phyloP scores from a whole-genome alignment of 1,139 yeast genomes.

The Hyphopichia khmerensis region DNA sequence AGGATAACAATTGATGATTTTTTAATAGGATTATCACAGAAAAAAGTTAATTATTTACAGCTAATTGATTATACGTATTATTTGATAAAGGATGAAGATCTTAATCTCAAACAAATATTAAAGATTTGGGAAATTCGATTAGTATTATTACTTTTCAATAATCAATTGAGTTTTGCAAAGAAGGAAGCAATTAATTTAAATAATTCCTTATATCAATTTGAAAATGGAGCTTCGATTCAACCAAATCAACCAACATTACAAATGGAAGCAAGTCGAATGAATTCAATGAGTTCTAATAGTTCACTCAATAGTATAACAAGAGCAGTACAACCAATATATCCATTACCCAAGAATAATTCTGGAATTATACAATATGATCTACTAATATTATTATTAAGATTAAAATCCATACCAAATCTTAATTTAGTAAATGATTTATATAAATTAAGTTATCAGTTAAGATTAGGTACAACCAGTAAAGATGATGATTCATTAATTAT shows the following conservation, averaged over 20 bases:
- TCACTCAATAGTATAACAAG: slow-evolving; percentile 5
- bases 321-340: slow-evolving; percentile 22
- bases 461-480: slow-evolving; percentile 17
- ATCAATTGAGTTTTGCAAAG: slow-evolving; percentile 31
- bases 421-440: slow-evolving; percentile 39
- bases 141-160: slow-evolving; percentile 28
- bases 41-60: slow-evolving; percentile 6
- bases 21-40: slow-evolving; percentile 1
- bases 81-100: slow-evolving; percentile 11
- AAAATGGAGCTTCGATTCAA: slow-evolving; percentile 18
- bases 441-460: slow-evolving; percentile 38
- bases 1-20: slow-evolving; percentile 6
- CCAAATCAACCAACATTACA: slow-evolving; percentile 8
- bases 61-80: slow-evolving; percentile 16
- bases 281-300: slow-evolving; percentile 3
- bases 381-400: slow-evolving; percentile 30
- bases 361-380: slow-evolving; percentile 23
- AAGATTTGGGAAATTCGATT: slow-evolving; percentile 42
- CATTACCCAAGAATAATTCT: slow-evolving; percentile 38
- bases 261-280: slow-evolving; percentile 5
- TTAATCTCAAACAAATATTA: slow-evolving; percentile 13
- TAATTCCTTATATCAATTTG: slow-evolving; percentile 34
- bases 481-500: slow-evolving; percentile 1
- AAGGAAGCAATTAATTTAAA: slow-evolving; percentile 40
- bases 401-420: slow-evolving; percentile 39